Base-by-base conservation (phyloP, 805 yeast genomes). In the Yarrowia sp. region DNA sequence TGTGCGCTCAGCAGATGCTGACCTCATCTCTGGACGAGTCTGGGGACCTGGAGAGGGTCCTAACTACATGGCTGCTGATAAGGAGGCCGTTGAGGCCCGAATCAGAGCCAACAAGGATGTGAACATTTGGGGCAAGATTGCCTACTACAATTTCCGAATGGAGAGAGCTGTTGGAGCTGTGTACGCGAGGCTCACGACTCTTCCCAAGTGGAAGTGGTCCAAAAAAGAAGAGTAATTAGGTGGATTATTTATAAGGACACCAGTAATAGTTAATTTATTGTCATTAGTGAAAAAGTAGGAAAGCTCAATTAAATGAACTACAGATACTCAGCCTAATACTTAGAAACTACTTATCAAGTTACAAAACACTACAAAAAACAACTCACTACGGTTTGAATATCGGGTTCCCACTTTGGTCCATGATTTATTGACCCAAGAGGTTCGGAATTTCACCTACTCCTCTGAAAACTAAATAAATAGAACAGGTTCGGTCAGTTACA, bases 1-100 rank as follows among this genome's bases (percentile, higher is more conserved):
- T 52, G 58, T 67, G 14, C 45, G 67, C 1, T 61, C 68, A 19
- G 43, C 19, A 9, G 72, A 73, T 9, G 70, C 74, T 3, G 76
- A 74, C 40, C 50, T 74, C 12, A 14, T 58, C 40, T 70, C 74
- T 14, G 74, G 71, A 35, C 66, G 70, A 4, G 76, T 71, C 19
- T 74, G 76, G 69, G 76, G 77, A n/a, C 74, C 74, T 7, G 73
- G 72, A 14, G 73, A 70, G 38, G 79, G 79, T 15, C 71, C 73
- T 1, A 70, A 69, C 11, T 53, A 68, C 42, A 70, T 73, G 70
- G 70, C 66, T 40, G 69, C 70, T 43, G 73, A 73, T 40, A 71
- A 72, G 46, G 70, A 69, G 35, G 55, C 59, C 2, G 40, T 56
- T 8, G 63, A 56, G n/a, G 68, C 63, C 5, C 65, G 59, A 43